These are phyloP conservation scores for Lindgomyces ingoldianus DNA, from an alignment of 495 filamentous ascomycete species.

Conservation along the genomic window DNA sequence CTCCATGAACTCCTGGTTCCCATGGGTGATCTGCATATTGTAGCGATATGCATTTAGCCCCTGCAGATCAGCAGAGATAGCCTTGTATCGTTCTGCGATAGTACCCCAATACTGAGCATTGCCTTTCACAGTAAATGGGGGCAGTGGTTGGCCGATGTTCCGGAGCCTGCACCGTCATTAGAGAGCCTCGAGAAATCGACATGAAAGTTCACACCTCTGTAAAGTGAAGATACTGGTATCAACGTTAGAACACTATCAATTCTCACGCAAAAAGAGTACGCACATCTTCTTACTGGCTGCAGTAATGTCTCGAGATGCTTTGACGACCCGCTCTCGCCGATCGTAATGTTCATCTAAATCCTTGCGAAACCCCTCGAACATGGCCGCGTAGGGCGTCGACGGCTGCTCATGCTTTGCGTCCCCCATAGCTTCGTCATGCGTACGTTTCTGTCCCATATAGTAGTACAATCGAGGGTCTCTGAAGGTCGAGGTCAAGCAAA, in stretches of 20 bases:
- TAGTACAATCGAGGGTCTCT: conserved; percentile 1
- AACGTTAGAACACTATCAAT: conserved; percentile 10
- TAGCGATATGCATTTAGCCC: conserved; percentile 83
- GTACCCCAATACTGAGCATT: conserved; percentile 62
- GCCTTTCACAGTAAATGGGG: conserved; percentile 64
- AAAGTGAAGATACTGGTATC: conserved; percentile 79
- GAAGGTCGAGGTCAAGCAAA: conserved; percentile 37
- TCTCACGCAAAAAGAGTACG: conserved; percentile 27
- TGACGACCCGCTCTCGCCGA: conserved; percentile 83
- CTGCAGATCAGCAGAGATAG: conserved; percentile 70
- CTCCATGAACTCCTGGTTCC: conserved; percentile 91
- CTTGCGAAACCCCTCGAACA: conserved; percentile 81
- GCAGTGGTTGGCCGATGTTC: conserved; percentile 62
- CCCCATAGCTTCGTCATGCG: conserved; percentile 32
- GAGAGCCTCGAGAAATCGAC: background rate
- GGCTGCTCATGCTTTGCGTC: conserved; percentile 34
- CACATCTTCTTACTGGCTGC: conserved; percentile 97
- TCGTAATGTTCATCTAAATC: conserved; percentile 96
- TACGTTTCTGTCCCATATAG: conserved; percentile 37
- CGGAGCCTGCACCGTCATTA: conserved; percentile 56
- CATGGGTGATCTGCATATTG: conserved; percentile 68
- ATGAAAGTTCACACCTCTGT: conserved; percentile 67
- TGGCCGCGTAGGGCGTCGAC: conserved; percentile 58
- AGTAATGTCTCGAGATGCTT: conserved; percentile 86
- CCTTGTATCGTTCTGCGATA: conserved; percentile 66